Percentiles rank a stretch among this genome's conserved stretches.
Conservation (phyloP, 2,329 filamentous ascomycete species). For the Parascedosporium putredinis region DNA sequence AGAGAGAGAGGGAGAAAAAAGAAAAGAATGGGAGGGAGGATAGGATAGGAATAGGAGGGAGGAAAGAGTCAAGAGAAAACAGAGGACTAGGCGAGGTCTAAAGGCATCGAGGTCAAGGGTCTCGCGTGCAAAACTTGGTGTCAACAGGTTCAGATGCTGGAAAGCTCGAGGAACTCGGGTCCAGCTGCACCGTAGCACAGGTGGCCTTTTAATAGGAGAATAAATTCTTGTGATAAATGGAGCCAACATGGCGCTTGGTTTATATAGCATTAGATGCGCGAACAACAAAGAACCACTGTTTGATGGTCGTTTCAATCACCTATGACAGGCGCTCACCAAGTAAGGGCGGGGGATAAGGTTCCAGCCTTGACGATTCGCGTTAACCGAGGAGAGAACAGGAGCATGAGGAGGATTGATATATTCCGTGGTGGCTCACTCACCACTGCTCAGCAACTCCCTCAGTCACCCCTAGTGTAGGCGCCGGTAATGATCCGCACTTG, state of each 20-base stretch:
- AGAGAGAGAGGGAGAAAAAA: no score
- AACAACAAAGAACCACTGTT: background rate
- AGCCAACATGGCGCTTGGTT: background rate
- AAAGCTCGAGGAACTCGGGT: background rate
- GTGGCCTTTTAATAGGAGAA: background rate
- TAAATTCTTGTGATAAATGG: background rate
- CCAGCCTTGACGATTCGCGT: slow-evolving; percentile 3
- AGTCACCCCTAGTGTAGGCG: no score
- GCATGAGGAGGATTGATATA: no score
- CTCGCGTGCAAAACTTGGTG: no score
- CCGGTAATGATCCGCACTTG: no score
- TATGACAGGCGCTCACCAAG: slow-evolving; percentile 2
- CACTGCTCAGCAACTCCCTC: no score
- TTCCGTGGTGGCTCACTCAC: no score
- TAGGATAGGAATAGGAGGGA: no score
- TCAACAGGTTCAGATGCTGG: no score
- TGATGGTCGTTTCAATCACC: slow-evolving; percentile 8
- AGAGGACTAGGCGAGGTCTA: no score
- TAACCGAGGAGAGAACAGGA: slow-evolving; percentile 2
- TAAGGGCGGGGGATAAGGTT: slow-evolving; percentile 3
- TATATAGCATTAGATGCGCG: background rate
- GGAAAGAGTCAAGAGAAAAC: no score
- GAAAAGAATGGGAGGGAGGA: no score
- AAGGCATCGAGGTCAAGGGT: background rate
- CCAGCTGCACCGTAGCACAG: background rate